Conservation (phyloP, 1,284 basidiomycete genomes). For the Malassezia brasiliensis region DNA sequence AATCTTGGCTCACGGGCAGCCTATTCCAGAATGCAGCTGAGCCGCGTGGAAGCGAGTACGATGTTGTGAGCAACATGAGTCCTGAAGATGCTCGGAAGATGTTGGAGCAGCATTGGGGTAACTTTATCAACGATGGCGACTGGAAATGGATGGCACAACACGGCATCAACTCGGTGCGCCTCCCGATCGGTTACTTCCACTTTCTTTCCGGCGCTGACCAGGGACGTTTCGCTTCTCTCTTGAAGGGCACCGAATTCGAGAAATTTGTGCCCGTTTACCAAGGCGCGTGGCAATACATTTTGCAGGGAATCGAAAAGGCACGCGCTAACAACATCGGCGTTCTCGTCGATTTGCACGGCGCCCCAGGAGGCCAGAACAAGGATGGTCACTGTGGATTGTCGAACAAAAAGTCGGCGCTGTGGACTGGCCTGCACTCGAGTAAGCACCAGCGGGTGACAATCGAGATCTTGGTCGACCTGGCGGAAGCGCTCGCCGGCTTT, state of each 20-base stretch:
- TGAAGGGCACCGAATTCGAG: conserved; percentile 66
- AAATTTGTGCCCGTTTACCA: conserved; percentile 57
- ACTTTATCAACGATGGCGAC: conserved; percentile 45
- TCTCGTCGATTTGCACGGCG: conserved; percentile 58
- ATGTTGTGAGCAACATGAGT: conserved; percentile 59
- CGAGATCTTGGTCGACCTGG: conserved; percentile 56
- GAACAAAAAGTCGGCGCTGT: conserved; percentile 30
- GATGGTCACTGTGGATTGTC: conserved; percentile 48
- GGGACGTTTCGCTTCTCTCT: conserved; percentile 51
- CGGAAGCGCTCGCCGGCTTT: conserved; percentile 48
- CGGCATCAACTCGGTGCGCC: conserved; percentile 71
- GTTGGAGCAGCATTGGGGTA: conserved; percentile 71
- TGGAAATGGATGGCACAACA: conserved; percentile 59
- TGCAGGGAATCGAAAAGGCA: conserved; percentile 61
- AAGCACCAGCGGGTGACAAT: conserved; percentile 51
- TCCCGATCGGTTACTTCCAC: conserved; percentile 62
- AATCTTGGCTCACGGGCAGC: conserved; percentile 46
- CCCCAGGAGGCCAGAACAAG: conserved; percentile 56
- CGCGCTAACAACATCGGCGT: conserved; percentile 63
- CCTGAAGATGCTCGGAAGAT: conserved; percentile 53
- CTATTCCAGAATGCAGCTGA: conserved; percentile 31
- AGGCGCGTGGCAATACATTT: conserved; percentile 65
- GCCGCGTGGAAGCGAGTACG: conserved; percentile 50
- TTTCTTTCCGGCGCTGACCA: conserved; percentile 70
- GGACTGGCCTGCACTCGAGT: conserved; percentile 32